phyloP scores from a whole-genome alignment of 257 asterid species.

The Penstemon barbatus region DNA sequence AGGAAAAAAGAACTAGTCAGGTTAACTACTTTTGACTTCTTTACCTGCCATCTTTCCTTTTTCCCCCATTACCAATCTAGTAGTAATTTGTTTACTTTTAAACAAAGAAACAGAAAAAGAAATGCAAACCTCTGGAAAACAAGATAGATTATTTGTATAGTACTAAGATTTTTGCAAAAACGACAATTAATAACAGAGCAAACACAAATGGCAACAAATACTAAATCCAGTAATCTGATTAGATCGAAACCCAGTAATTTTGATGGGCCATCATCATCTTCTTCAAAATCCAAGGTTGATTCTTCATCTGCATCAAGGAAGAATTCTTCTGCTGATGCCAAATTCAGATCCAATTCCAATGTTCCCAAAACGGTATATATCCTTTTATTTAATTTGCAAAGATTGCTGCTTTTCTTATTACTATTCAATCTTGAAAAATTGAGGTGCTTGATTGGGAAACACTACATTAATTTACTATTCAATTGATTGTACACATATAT shows the following conservation, averaged over 20 bases:
- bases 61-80: not conserved
- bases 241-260: constrained; percentile 39
- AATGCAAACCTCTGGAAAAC: not conserved
- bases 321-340: constrained; percentile 49
- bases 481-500: not conserved
- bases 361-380: constrained; percentile 36
- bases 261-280: constrained; percentile 52
- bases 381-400: constrained; percentile 11
- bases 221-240: constrained; percentile 48
- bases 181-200: constrained; percentile 15
- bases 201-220: constrained; percentile 46
- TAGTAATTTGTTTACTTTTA: not conserved
- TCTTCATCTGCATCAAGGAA: constrained; percentile 47
- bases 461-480: not conserved
- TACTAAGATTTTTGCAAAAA: not conserved
- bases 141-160: not conserved
- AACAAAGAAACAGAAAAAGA: constrained; percentile 14
- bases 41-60: constrained; percentile 10
- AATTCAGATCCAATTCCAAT: constrained; percentile 41
- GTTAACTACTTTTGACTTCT: constrained; percentile 22
- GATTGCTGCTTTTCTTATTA: constrained; percentile 1
- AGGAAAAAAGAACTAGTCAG: not conserved
- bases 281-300: constrained; percentile 52
- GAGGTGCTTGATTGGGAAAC: constrained; percentile 6
- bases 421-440: not conserved